These are phyloP conservation scores for Sphaerosporella brunnea DNA, from an alignment of 495 filamentous ascomycete species.

Conservation along the genomic window DNA sequence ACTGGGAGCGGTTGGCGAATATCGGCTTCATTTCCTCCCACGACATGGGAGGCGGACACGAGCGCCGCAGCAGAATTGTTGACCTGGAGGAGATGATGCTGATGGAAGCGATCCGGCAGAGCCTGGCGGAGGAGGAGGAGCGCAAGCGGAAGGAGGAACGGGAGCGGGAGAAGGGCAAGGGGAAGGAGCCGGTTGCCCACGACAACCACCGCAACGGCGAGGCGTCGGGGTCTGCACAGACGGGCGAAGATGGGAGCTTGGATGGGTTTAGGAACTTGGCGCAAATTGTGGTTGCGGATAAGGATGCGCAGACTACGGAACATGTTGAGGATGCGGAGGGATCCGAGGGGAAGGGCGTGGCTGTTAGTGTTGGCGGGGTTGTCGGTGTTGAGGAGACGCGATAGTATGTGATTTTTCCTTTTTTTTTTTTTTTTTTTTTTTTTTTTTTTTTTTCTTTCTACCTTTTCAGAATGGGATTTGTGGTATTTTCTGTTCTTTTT, in stretches of 20 bases:
- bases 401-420: not conserved
- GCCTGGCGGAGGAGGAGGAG: slow-evolving; percentile 79
- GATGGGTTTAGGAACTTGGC: no score
- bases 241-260: no score
- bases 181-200: not conserved
- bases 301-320: no score
- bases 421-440: not conserved
- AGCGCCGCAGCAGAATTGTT: slow-evolving; percentile 52
- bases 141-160: slow-evolving; percentile 31
- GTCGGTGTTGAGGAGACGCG: not conserved
- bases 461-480: no score
- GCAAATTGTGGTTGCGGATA: no score
- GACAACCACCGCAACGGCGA: no score
- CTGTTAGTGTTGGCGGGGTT: not conserved
- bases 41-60: no score
- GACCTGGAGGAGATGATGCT: slow-evolving; percentile 98
- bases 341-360: not conserved
- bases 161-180: not conserved
- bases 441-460: not conserved
- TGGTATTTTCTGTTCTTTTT: not conserved
- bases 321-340: not conserved
- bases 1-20: no score
- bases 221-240: no score
- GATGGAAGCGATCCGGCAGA: slow-evolving; percentile 83
- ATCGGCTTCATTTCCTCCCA: no score